Evolutionary conservation across 176 grass and related monocot genomes (phyloP).

Genomic region (Carex myosuroides): DNA sequence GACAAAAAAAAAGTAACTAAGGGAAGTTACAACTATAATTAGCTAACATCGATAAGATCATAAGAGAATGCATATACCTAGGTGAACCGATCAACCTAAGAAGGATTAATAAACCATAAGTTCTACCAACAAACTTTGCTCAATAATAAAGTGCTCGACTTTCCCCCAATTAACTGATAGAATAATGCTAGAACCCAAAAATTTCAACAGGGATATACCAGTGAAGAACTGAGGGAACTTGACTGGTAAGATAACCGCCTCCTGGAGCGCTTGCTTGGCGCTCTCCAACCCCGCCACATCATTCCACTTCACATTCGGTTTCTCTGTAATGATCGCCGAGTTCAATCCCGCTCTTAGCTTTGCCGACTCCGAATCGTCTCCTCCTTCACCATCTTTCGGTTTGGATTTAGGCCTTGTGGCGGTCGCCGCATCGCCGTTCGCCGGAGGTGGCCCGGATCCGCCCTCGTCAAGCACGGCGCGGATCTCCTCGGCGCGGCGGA

Average conservation of each 20-base stretch:
- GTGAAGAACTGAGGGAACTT: conserved; percentile 99
- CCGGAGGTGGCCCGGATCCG: conserved; percentile 28
- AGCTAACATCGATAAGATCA: background rate
- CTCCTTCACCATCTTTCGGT: conserved; percentile 70
- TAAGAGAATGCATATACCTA: background rate
- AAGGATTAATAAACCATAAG: background rate
- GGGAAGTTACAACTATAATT: background rate
- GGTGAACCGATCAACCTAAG: background rate
- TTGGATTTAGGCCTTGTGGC: conserved; percentile 90
- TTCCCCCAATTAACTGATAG: background rate
- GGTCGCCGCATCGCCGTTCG: conserved; percentile 69
- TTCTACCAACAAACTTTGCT: background rate
- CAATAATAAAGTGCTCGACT: background rate
- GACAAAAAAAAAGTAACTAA: background rate
- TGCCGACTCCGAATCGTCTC: conserved; percentile 82
- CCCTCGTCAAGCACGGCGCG: conserved; percentile 86
- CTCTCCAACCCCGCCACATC: conserved; percentile 88
- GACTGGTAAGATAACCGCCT: conserved; percentile 92
- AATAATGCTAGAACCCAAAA: background rate
- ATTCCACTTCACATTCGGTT: conserved; percentile 98
- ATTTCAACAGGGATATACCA: conserved; percentile 31
- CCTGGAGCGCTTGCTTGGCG: conserved; percentile 95
- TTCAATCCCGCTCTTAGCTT: conserved; percentile 80
- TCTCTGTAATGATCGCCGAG: conserved; percentile 94
- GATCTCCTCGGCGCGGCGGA: conserved; percentile 99